Evolutionary conservation across 73 alveolate species (phyloP), one percentile per base, ranked within the genome.

Genomic region (Paraurostyla sp.): DNA sequence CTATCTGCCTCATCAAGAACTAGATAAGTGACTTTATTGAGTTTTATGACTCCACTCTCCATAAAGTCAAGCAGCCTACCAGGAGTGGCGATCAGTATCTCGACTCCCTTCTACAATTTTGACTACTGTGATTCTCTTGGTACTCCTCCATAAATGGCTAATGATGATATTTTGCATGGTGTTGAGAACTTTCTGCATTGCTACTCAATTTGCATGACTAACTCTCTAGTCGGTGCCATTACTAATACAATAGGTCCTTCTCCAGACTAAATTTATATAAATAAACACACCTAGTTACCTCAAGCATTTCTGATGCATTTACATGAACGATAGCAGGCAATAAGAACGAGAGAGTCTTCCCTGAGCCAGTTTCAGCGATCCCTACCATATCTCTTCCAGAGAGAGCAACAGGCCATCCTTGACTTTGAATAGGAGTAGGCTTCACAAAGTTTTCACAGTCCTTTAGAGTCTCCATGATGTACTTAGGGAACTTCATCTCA

Each of bases 1-100:
- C 99, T 82, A 71, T 93, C 98, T 18, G 99, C 99, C 92, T 98
- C 99, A 93, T 98, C 99, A 30, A 98, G 93, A 36, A 97, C 98
- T 58, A 98, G 92, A 83, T 96, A 96, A 27, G 98, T 95, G 60
- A 97, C 99, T 86, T 96, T 92, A 69, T 92, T 90, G 57, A 97
- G 86, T 65, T 92, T 89, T 15, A 95, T 88, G 27, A 63, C 76
- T 30, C 95, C 90, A 0, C 91, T 43, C 18, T 85, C 94, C 41
- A 97, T 29, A 84, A 96, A 97, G 84, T 98, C 99, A 27, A 90
- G 78, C 42, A 98, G 81, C 43, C 99, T 76, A 11, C 99, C 99
- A 2, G 99, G 99, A 15, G 99, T 97, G 13, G 99, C 99, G 23
- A 96, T 94, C 69, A 94, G 68, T 20, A 98, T 96, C 85, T 98